Percentiles rank a stretch among this genome's conserved stretches.
These are phyloP conservation scores for Pleurotus ostreatus DNA, from an alignment of 768 basidiomycete species.

Conservation along the genomic window DNA sequence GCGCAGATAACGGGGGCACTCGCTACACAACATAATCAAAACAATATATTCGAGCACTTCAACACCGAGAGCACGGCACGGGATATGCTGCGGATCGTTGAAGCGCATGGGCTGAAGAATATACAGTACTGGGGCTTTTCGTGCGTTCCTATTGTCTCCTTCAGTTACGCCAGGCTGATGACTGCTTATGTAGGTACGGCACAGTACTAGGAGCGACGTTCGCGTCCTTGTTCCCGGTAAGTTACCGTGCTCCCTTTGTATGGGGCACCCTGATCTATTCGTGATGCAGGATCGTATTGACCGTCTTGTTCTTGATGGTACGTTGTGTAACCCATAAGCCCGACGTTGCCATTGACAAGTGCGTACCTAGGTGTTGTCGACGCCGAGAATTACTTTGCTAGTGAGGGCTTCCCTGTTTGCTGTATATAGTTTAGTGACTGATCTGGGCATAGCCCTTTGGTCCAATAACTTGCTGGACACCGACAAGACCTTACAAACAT, in stretches of 20 bases:
- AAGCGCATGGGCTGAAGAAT: background rate
- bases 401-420: conserved; percentile 5
- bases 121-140: conserved; percentile 1
- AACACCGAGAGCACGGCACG: conserved; percentile 34
- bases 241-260: background rate
- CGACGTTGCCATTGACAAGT: too few species aligned
- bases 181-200: background rate
- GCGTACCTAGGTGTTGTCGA: conserved; percentile 16
- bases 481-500: conserved; percentile 17
- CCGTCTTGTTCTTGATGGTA: conserved; percentile 28
- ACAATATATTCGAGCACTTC: conserved; percentile 23
- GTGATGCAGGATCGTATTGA: conserved; percentile 25
- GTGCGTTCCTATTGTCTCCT: background rate
- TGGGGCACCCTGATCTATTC: background rate
- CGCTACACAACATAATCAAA: conserved; percentile 23
- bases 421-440: too few species aligned
- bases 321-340: background rate
- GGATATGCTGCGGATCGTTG: conserved; percentile 27
- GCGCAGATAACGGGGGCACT: conserved; percentile 25
- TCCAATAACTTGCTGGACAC: conserved; percentile 17
- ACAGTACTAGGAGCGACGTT: background rate
- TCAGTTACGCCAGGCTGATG: too few species aligned
- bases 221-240: conserved; percentile 1
- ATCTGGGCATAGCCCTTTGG: conserved; percentile 10
- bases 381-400: conserved; percentile 20